phyloP scores from a whole-genome alignment of 140 eudicot genomes.

The Erigeron philadelphicus region DNA sequence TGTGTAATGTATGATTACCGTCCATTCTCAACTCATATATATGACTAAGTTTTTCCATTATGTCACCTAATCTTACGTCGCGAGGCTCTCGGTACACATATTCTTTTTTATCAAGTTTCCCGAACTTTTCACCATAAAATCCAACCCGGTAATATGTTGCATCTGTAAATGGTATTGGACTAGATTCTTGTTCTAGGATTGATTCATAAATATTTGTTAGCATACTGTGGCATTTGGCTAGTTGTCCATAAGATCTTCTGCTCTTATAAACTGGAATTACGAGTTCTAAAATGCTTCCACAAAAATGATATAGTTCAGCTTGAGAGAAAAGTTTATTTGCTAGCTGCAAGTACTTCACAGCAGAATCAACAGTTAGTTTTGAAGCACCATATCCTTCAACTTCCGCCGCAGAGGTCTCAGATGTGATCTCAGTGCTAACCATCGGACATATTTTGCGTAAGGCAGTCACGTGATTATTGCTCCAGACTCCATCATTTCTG shows the following conservation, averaged over 20 bases:
- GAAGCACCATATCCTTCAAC: slow-evolving; percentile 99
- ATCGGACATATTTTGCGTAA: slow-evolving; percentile 90
- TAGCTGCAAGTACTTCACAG: slow-evolving; percentile 88
- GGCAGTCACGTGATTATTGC: slow-evolving; percentile 68
- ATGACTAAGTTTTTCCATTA: slow-evolving; percentile 94
- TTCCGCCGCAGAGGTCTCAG: slow-evolving; percentile 96
- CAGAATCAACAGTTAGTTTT: slow-evolving; percentile 93
- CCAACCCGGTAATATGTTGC: slow-evolving; percentile 97
- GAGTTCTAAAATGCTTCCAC: slow-evolving; percentile 83
- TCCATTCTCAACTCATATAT: slow-evolving; percentile 89
- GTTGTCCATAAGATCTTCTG: slow-evolving; percentile 81
- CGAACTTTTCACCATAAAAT: slow-evolving; percentile 88
- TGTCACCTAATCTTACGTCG: slow-evolving; percentile 92
- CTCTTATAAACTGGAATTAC: slow-evolving; percentile 90
- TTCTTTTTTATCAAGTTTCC: slow-evolving; percentile 79
- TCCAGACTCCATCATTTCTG: slow-evolving; percentile 98
- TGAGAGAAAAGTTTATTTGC: slow-evolving; percentile 97
- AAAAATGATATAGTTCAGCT: slow-evolving; percentile 87
- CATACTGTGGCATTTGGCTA: slow-evolving; percentile 93
- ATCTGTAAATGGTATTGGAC: slow-evolving; percentile 92
- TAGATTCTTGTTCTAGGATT: slow-evolving; percentile 90
- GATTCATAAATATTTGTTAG: slow-evolving; percentile 87
- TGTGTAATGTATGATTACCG: slow-evolving; percentile 65
- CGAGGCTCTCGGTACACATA: slow-evolving; percentile 92
- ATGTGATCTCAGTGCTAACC: slow-evolving; percentile 80